These are phyloP conservation scores for Daldinia caldariorum DNA, from an alignment of 495 filamentous ascomycete genomes.

Conservation along the genomic window DNA sequence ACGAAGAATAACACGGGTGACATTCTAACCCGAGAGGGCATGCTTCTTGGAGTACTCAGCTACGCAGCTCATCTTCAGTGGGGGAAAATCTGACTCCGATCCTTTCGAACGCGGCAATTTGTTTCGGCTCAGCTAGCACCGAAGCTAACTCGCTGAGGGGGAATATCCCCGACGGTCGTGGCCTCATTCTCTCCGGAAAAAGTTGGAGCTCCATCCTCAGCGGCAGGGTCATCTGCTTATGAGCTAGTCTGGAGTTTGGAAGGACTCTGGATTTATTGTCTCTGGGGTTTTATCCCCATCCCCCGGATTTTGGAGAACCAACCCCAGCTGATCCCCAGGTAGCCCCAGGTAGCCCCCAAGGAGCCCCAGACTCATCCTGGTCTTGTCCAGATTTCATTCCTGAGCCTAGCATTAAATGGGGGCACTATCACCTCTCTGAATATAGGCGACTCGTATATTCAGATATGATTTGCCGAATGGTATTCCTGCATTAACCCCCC, in stretches of 20 bases:
- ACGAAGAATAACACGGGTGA: conserved; percentile 14
- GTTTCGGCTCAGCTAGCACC: conserved; percentile 35
- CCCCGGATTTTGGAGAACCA: conserved; percentile 40
- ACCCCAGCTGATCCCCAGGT: conserved; percentile 19
- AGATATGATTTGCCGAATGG: conserved; percentile 29
- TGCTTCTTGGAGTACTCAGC: not conserved
- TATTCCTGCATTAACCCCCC: conserved; percentile 23
- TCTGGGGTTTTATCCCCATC: conserved; percentile 32
- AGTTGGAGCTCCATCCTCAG: conserved; percentile 27
- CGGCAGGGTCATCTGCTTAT: conserved; percentile 16
- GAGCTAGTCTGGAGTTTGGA: conserved; percentile 1
- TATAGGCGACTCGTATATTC: conserved; percentile 12
- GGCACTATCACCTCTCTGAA: conserved; percentile 25
- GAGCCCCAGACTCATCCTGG: conserved; percentile 30
- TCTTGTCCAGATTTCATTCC: conserved; percentile 21
- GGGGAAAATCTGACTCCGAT: conserved; percentile 20
- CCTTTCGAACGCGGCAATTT: conserved; percentile 8
- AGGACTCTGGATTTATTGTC: conserved; percentile 14
- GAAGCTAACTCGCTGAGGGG: conserved; percentile 38
- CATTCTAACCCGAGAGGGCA: conserved; percentile 26
- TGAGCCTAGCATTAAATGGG: conserved; percentile 21
- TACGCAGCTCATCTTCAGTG: conserved; percentile 16
- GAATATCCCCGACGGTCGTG: conserved; percentile 22
- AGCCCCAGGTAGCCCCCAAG: conserved; percentile 21
- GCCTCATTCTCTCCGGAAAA: conserved; percentile 25